Percentiles rank a stretch among this genome's conserved stretches.
phyloP scores from a whole-genome alignment of 768 basidiomycete species.

The Phaffia tasmanica region DNA sequence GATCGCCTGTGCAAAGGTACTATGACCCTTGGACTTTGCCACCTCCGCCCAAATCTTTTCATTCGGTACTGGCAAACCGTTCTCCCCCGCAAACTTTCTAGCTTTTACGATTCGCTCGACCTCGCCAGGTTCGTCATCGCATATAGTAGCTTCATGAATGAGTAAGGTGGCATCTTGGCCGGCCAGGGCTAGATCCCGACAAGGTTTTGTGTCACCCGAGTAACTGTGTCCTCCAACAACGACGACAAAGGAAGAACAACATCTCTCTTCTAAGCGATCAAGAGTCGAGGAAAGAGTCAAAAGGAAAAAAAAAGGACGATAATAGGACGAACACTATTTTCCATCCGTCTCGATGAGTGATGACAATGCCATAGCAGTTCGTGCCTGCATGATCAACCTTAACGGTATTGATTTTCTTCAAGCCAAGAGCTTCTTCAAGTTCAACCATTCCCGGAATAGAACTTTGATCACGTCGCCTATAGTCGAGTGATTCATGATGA shows the following conservation, averaged over 20 bases:
- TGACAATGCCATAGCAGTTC: conserved; percentile 57
- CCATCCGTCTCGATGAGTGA: conserved; percentile 63
- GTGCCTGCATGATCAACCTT: conserved; percentile 58
- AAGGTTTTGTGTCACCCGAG: conserved; percentile 82
- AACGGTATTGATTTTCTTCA: conserved; percentile 55
- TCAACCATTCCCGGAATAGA: background rate
- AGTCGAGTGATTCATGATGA: background rate
- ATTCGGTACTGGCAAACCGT: background rate
- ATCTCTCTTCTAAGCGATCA: conserved; percentile 41
- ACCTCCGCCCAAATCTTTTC: conserved; percentile 32
- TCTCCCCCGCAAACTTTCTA: background rate
- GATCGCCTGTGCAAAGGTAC: conserved; percentile 80
- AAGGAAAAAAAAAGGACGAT: background rate
- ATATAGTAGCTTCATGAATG: conserved; percentile 91
- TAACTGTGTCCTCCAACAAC: conserved; percentile 61
- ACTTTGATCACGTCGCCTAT: no score
- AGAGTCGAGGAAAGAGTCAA: background rate
- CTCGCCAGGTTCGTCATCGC: conserved; percentile 59
- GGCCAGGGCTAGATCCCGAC: conserved; percentile 52
- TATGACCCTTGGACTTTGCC: conserved; percentile 69
- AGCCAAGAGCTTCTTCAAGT: conserved; percentile 40
- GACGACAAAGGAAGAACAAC: conserved; percentile 70
- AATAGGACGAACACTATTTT: conserved; percentile 53
- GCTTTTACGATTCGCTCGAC: conserved; percentile 20
- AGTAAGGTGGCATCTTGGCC: conserved; percentile 63